Base-by-base conservation (phyloP, 345 rosid genomes). In the Euphorbia tirucalli region DNA sequence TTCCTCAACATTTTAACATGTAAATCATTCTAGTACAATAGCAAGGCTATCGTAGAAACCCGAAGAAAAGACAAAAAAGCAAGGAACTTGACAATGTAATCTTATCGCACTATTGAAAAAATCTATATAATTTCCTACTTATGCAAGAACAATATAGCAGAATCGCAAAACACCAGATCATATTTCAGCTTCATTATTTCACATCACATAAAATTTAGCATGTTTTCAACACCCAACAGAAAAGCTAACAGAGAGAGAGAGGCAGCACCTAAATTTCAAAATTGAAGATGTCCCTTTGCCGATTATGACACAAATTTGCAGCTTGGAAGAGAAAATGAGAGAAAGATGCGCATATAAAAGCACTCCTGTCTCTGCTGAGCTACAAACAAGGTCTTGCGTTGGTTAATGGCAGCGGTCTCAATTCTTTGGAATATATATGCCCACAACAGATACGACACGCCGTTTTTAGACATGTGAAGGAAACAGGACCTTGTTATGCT, bases 321-420 rank as follows among this genome's bases (percentile, higher is more conserved):
- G 67, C 5, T 22, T 4, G 19, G 28, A 71, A 32, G 37, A 61
- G 13, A 15, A 48, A 49, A 61, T 44, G 31, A 3, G 30, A 18
- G 31, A 62, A 13, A 28, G 3, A 4, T 49, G 6, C 18, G 10
- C 48, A 61, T 44, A 54, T 30, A 68, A 41, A 25, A 46, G 31
- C 64, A 3, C 55, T 18, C 41, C 54, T 68, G 50, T 76, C 35
- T 66, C 65, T 28, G 39, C 55, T 56, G 62, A 46, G 70, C 78
- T 80, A 73, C 65, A 74, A 70, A 35, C 49, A 35, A 66, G 75
- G 65, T 11, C 27, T 52, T 60, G 4, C 43, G 8, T 31, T 18
- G 52, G 28, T 39, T 25, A 56, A 18, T 67, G 71, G 43, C 57
- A 22, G 11, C 9, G 27, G 48, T 24, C 22, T 2, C 11, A 32